phyloP scores from a whole-genome alignment of 345 rosid genomes.

The Triadica sebifera region DNA sequence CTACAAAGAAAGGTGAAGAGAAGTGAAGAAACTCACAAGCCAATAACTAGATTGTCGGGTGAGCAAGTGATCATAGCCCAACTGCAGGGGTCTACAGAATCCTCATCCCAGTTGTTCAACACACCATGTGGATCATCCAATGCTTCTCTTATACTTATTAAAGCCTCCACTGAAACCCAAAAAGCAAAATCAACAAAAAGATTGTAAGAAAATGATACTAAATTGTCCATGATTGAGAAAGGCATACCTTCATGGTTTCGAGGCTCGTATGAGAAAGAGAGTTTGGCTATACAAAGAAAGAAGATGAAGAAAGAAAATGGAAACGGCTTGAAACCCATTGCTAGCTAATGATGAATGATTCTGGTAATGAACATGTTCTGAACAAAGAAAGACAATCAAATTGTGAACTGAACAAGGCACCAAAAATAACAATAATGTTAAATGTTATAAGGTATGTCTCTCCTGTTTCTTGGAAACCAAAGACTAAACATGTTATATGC shows the following conservation, averaged over 20 bases:
- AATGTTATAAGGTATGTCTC: neutral
- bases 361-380: neutral
- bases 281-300: constrained; percentile 30
- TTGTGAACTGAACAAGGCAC: too few species aligned
- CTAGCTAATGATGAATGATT: constrained; percentile 2
- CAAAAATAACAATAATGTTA: neutral
- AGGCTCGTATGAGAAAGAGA: constrained; percentile 59
- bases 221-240: neutral
- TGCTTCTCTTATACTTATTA: constrained; percentile 55
- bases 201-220: neutral
- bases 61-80: constrained; percentile 97
- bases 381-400: neutral
- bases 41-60: constrained; percentile 67
- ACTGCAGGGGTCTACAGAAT: constrained; percentile 95
- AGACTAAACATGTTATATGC: neutral
- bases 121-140: constrained; percentile 83
- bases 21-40: constrained; percentile 51
- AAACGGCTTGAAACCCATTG: constrained; percentile 35
- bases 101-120: constrained; percentile 86
- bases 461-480: neutral
- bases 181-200: neutral
- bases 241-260: constrained; percentile 81
- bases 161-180: constrained; percentile 61
- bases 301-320: constrained; percentile 25
- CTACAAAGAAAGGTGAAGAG: neutral